Evolutionary conservation across 75 land plant species (phyloP).

Genomic region (Azolla pinnata): DNA sequence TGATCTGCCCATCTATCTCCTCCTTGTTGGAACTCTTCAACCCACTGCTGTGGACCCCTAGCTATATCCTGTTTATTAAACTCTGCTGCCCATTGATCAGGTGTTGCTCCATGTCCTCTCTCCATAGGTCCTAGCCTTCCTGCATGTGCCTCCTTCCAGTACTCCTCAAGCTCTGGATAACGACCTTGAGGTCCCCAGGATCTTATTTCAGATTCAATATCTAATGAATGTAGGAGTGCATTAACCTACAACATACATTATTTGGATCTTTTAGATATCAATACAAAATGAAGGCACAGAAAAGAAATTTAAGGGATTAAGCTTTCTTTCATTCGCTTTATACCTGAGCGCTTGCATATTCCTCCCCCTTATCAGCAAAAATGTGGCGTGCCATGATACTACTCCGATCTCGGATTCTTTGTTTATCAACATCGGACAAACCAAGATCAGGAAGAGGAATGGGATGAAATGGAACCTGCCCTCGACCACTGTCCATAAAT

Average conservation of each 20-base stretch:
- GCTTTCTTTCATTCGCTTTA: too few species aligned
- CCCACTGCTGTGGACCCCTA: slow-evolving; percentile 54
- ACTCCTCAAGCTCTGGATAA: slow-evolving; percentile 69
- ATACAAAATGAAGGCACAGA: not conserved
- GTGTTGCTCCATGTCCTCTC: slow-evolving; percentile 10
- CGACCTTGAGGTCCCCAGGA: slow-evolving; percentile 38
- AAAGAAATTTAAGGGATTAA: slow-evolving; percentile 3
- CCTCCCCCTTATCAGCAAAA: slow-evolving; percentile 82
- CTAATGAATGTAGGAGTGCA: slow-evolving; percentile 65
- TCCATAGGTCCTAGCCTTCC: slow-evolving; percentile 16
- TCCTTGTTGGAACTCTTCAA: slow-evolving; percentile 68
- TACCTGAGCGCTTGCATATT: slow-evolving; percentile 81
- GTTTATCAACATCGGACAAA: slow-evolving; percentile 74
- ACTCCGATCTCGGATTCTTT: slow-evolving; percentile 83
- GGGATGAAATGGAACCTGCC: slow-evolving; percentile 65
- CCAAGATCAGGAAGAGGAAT: slow-evolving; percentile 69
- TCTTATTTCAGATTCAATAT: slow-evolving; percentile 58
- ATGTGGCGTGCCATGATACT: slow-evolving; percentile 87
- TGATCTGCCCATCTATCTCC: slow-evolving; percentile 85
- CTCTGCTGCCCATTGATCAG: slow-evolving; percentile 71
- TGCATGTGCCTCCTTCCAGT: slow-evolving; percentile 85
- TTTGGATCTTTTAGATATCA: not conserved
- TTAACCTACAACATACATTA: slow-evolving; percentile 48
- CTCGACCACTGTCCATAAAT: slow-evolving; percentile 62
- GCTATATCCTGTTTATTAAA: slow-evolving; percentile 33